Evolutionary conservation across 179 eudicot genomes (phyloP), one percentile per base, ranked within the genome.

Genomic region (Silene vulgaris): DNA sequence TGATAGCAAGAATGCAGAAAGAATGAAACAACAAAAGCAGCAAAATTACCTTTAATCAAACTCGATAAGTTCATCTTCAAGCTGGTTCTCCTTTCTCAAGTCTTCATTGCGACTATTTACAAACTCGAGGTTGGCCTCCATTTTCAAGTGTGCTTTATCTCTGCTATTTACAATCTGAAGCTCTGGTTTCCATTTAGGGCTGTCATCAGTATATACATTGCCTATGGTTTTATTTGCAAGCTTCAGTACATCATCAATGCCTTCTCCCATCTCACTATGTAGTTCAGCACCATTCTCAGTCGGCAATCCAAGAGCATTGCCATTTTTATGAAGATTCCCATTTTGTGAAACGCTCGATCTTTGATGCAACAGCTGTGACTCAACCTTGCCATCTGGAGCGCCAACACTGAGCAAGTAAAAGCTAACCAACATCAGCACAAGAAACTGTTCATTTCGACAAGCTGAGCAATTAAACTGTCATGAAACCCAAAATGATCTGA

Each of bases 131-230:
- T 74, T 77, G 77, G 75, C 77, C 68, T 83, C 88, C 74, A 26
- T 71, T 71, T 68, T 79, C n/a, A 81, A 77, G 82, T 73, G 75
- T 62, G 84, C 86, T 77, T 85, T 90, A 82, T 85, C 89, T 78
- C 86, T 90, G 82, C 78, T 90, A 92, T 92, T 78, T 88, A 89
- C 90, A 88, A 61, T 65, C 77, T 85, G 88, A 80, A 75, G 86
- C 85, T 62, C 85, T 59, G 85, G 71, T 70, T 77, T 81, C 56
- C 68, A 72, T 73, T 48, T 82, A 71, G 87, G 95, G 87, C 82
- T 26, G 80, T 66, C 80, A 69, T 75, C 74, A 81, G 72, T 86
- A 88, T 89, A 73, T 88, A 89, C 90, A 90, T 69, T 69, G 81
- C 85, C 90, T 83, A 70, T 65, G 65, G 52, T 65, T 30, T 79